A percentile compares a stretch with the other conserved stretches of the same genome.
phyloP scores from a whole-genome alignment of 1,284 basidiomycete genomes.

The Heterobasidion annosum region DNA sequence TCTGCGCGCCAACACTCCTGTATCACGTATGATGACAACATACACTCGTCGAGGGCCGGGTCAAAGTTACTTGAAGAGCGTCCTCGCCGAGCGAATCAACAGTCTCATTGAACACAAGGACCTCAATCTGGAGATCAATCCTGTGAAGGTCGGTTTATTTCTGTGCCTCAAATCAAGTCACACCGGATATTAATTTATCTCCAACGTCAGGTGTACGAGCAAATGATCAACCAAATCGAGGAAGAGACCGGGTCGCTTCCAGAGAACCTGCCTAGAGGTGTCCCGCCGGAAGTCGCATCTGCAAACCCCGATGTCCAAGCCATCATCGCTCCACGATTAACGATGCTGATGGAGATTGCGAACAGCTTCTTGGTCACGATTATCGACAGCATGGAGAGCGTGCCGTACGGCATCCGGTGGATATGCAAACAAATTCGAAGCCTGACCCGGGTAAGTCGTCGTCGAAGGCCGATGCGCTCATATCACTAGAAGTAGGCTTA shows the following conservation, averaged over 20 bases:
- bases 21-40: constrained; percentile 99
- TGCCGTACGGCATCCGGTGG: constrained; percentile 99
- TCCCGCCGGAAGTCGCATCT: constrained; percentile 88
- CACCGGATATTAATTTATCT: background rate
- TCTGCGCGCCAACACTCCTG: constrained; percentile 95
- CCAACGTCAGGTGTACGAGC: constrained; percentile 76
- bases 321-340: constrained; percentile 91
- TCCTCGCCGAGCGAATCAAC: constrained; percentile 95
- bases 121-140: constrained; percentile 97
- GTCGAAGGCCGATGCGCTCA: constrained; percentile 1
- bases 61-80: constrained; percentile 95
- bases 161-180: background rate
- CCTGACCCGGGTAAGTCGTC: constrained; percentile 71
- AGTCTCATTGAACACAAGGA: constrained; percentile 98
- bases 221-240: constrained; percentile 97
- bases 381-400: constrained; percentile 94
- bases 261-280: constrained; percentile 83
- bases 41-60: constrained; percentile 97
- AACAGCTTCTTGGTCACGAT: constrained; percentile 97
- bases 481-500: background rate
- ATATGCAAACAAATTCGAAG: constrained; percentile 99
- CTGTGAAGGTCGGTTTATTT: constrained; percentile 68
- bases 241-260: constrained; percentile 92
- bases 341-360: constrained; percentile 99
- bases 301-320: constrained; percentile 94